Evolutionary conservation across 768 basidiomycete genomes (phyloP).

Genomic region (Agrocybe chaxingu): DNA sequence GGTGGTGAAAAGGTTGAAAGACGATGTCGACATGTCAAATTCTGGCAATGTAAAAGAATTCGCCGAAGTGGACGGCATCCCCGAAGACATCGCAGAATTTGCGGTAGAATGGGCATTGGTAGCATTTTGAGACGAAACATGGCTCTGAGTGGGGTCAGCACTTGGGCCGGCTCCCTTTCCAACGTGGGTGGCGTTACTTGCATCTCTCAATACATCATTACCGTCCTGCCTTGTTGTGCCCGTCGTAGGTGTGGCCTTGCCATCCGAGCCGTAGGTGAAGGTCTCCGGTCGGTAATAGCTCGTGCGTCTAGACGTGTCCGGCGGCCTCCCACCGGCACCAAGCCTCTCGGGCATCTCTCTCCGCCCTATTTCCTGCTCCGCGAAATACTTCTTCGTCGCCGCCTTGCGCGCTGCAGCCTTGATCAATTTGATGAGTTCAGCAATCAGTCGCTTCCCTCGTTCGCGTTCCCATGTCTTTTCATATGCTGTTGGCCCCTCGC

Average conservation of each 20-base stretch:
- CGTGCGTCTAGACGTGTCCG: conserved; percentile 6
- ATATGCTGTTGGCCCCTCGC: conserved; percentile 72
- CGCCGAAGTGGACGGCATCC: too few species aligned
- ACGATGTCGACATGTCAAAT: too few species aligned
- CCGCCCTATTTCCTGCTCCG: conserved; percentile 6
- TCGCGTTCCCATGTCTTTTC: conserved; percentile 60
- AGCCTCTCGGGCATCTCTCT: neutral
- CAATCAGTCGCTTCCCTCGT: conserved; percentile 58
- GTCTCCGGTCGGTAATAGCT: conserved; percentile 31
- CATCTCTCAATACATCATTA: conserved; percentile 23
- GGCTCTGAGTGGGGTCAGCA: conserved; percentile 4
- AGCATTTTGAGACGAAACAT: neutral
- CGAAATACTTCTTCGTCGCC: conserved; percentile 47
- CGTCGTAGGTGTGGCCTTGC: neutral
- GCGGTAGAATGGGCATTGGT: neutral
- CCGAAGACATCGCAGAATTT: too few species aligned
- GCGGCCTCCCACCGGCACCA: neutral
- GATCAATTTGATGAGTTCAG: conserved; percentile 58
- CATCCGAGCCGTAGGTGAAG: conserved; percentile 22
- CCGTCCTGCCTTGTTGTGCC: conserved; percentile 9
- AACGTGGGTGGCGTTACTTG: conserved; percentile 12
- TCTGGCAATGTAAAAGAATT: too few species aligned
- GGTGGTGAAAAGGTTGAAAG: too few species aligned
- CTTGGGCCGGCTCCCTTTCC: neutral
- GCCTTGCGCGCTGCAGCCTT: conserved; percentile 61